Evolutionary conservation across 2,329 filamentous ascomycete genomes (phyloP).

Genomic region (Huntiella bhutanensis): DNA sequence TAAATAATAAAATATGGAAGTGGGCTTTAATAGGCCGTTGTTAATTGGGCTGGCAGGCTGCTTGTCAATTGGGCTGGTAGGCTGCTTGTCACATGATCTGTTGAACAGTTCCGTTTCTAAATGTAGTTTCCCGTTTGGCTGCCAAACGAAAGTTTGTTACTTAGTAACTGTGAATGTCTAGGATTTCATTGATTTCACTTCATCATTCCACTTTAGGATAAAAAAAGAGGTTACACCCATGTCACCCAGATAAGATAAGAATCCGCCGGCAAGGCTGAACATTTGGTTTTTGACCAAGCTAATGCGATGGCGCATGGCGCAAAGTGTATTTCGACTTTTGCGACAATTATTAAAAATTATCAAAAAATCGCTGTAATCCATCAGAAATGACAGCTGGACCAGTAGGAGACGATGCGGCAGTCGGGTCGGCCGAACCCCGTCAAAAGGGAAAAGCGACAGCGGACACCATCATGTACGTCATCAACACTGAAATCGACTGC

Average conservation of each 20-base stretch:
- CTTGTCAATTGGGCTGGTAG: not conserved
- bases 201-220: too few relatives aligned
- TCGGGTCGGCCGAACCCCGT: slow-evolving; percentile 37
- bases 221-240: not conserved
- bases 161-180: too few relatives aligned
- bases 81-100: not conserved
- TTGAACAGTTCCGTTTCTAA: not conserved
- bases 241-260: slow-evolving; percentile 1
- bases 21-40: too few relatives aligned
- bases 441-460: slow-evolving; percentile 70
- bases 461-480: slow-evolving; percentile 52
- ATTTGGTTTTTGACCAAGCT: not conserved
- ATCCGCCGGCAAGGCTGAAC: slow-evolving; percentile 1
- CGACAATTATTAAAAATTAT: not conserved
- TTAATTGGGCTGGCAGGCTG: not conserved
- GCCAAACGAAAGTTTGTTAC: too few relatives aligned
- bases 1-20: too few relatives aligned
- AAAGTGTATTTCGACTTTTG: not conserved
- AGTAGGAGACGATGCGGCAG: slow-evolving; percentile 30
- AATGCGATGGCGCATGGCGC: not conserved
- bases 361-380: not conserved
- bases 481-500: not conserved
- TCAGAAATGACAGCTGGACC: slow-evolving; percentile 5
- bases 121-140: not conserved
- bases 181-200: too few relatives aligned